Conservation (phyloP, 805 yeast genomes). For the Cyberlindnera xylosilytica region DNA sequence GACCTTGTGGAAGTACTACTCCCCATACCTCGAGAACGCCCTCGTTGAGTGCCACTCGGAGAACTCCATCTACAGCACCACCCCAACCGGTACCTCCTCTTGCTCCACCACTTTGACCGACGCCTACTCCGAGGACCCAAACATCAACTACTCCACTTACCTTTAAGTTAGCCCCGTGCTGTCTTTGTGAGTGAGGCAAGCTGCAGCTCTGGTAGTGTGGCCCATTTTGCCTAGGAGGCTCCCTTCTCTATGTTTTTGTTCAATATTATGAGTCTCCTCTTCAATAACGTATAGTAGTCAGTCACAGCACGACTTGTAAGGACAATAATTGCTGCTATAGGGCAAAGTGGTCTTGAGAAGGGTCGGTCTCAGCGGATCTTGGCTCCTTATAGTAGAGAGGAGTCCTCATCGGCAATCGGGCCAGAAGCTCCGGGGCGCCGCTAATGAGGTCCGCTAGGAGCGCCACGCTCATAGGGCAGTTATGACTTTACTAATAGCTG, state of each 20-base stretch:
- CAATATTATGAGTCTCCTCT: no score
- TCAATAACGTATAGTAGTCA: no score
- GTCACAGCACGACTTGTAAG: no score
- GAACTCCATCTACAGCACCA: constrained; percentile 15
- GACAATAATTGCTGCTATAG: no score
- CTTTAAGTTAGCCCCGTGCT: background rate
- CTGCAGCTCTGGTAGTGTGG: no score
- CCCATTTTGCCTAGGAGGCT: no score
- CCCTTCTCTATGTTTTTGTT: no score
- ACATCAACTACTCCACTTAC: constrained; percentile 1
- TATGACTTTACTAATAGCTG: no score
- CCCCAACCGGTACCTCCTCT: constrained; percentile 32
- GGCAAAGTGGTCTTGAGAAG: background rate
- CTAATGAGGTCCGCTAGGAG: no score
- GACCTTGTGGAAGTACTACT: constrained; percentile 34
- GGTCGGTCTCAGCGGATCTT: background rate
- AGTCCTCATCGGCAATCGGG: background rate
- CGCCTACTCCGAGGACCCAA: constrained; percentile 14
- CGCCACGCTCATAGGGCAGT: no score
- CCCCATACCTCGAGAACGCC: constrained; percentile 25
- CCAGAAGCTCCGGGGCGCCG: no score
- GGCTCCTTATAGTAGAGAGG: background rate
- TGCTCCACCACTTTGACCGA: constrained; percentile 6
- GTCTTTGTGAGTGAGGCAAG: no score
- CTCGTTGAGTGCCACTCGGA: constrained; percentile 23